A percentile compares a stretch with the other conserved stretches of the same genome.
Evolutionary conservation across 352 stramenopile genomes (phyloP).

Genomic region (Phytophthora megakarya): DNA sequence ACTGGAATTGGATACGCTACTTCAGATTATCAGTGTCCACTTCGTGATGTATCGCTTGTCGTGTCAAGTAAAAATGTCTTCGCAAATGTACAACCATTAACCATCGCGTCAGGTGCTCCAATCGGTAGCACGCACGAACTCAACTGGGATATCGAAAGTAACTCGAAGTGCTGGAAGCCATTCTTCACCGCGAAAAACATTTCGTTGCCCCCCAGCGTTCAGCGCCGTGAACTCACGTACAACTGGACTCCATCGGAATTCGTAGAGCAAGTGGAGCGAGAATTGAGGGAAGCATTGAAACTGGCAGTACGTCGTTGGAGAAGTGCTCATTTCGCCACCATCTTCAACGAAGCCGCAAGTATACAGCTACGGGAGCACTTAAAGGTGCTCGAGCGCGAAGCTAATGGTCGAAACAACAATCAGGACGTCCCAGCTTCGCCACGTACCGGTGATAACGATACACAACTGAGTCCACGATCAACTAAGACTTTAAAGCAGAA

Average conservation of each 20-base stretch:
- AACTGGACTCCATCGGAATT: constrained; percentile 53
- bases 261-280: constrained; percentile 71
- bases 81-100: constrained; percentile 81
- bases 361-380: constrained; percentile 80
- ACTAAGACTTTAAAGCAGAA: constrained; percentile 31
- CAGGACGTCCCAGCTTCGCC: background rate
- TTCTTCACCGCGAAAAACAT: constrained; percentile 61
- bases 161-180: constrained; percentile 85
- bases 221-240: constrained; percentile 68
- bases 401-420: constrained; percentile 13
- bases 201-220: constrained; percentile 38
- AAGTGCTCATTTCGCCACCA: constrained; percentile 77
- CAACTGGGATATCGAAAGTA: constrained; percentile 83
- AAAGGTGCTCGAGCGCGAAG: constrained; percentile 64
- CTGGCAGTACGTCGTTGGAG: constrained; percentile 90
- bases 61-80: constrained; percentile 91
- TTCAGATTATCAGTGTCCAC: constrained; percentile 79
- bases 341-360: constrained; percentile 86
- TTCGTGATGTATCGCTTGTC: constrained; percentile 87
- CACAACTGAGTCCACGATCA: constrained; percentile 16
- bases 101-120: background rate
- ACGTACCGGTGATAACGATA: constrained; percentile 1
- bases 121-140: constrained; percentile 54
- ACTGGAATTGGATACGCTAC: constrained; percentile 79
- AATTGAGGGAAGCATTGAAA: constrained; percentile 86